Conservation (phyloP, 805 yeast genomes). For the Suhomyces xylopsoci region DNA sequence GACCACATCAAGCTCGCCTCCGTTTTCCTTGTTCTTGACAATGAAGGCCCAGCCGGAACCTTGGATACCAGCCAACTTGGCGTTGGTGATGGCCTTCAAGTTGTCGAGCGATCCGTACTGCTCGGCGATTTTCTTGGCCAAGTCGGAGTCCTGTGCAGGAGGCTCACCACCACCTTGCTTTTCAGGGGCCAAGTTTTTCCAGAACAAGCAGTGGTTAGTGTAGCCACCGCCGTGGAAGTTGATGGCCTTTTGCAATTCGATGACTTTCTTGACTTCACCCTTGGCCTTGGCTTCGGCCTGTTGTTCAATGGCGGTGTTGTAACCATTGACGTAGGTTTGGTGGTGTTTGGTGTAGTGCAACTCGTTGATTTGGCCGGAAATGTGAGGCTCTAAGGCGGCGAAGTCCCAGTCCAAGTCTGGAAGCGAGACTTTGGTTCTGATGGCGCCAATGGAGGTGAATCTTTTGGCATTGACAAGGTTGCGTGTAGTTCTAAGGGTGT, state of each 20-base stretch:
- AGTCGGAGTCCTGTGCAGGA: conserved; percentile 50
- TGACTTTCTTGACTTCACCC: conserved; percentile 57
- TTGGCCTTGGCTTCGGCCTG: conserved; percentile 59
- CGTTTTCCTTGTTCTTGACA: conserved; percentile 70
- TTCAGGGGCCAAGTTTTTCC: conserved; percentile 82
- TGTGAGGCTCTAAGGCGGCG: conserved; percentile 81
- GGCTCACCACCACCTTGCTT: conserved; percentile 73
- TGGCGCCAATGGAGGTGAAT: conserved; percentile 8
- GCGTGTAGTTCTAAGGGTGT: conserved; percentile 1
- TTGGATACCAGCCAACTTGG: conserved; percentile 72
- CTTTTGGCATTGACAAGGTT: neutral
- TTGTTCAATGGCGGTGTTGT: conserved; percentile 75
- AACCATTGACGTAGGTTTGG: conserved; percentile 85
- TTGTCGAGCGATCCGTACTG: conserved; percentile 75
- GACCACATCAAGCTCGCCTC: conserved; percentile 71
- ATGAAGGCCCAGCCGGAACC: conserved; percentile 97
- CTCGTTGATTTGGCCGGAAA: conserved; percentile 84
- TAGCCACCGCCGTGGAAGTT: conserved; percentile 94
- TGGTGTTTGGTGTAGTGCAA: conserved; percentile 88
- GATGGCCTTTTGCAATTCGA: conserved; percentile 67
- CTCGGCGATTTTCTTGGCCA: conserved; percentile 54
- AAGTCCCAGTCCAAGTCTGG: conserved; percentile 84
- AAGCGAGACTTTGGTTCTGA: conserved; percentile 66
- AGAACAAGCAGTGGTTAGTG: conserved; percentile 80
- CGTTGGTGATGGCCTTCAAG: conserved; percentile 60